Evolutionary conservation across 2,329 filamentous ascomycete genomes (phyloP).

Genomic region (Neofusicoccum ribis): DNA sequence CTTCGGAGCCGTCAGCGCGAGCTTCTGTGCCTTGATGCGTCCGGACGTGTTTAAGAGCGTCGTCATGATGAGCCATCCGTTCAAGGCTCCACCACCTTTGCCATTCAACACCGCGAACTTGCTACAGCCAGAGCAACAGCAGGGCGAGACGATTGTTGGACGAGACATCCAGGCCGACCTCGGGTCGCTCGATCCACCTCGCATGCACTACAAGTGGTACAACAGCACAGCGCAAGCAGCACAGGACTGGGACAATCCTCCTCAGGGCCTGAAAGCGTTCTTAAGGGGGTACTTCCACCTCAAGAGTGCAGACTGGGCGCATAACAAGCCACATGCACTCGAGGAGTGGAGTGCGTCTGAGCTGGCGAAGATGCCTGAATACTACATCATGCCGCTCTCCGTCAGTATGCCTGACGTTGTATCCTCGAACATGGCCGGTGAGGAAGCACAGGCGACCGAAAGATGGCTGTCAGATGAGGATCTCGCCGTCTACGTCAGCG

Average conservation of each 20-base stretch:
- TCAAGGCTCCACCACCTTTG: constrained; percentile 54
- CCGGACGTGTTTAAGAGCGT: constrained; percentile 65
- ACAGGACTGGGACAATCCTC: constrained; percentile 48
- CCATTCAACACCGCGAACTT: constrained; percentile 48
- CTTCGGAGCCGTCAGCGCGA: constrained; percentile 63
- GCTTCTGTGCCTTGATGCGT: constrained; percentile 60
- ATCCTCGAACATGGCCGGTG: constrained; percentile 53
- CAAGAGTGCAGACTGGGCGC: constrained; percentile 63
- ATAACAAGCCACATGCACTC: constrained; percentile 57
- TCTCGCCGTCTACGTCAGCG: constrained; percentile 59
- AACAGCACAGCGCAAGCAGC: constrained; percentile 55
- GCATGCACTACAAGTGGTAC: constrained; percentile 72
- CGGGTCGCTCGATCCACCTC: constrained; percentile 54
- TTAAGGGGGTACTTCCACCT: constrained; percentile 68
- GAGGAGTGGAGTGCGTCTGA: constrained; percentile 58
- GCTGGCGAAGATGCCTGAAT: constrained; percentile 62
- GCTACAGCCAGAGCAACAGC: constrained; percentile 18
- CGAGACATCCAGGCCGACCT: constrained; percentile 58
- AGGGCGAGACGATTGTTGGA: constrained; percentile 25
- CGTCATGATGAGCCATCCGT: constrained; percentile 66
- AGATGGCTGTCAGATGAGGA: constrained; percentile 61
- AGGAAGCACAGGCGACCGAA: constrained; percentile 49
- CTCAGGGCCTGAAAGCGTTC: constrained; percentile 59
- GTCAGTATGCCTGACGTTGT: constrained; percentile 62
- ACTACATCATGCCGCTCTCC: constrained; percentile 66